A percentile compares a stretch with the other conserved stretches of the same genome.
phyloP scores from a whole-genome alignment of 2,329 filamentous ascomycete genomes.

The Fusarium nodosum region DNA sequence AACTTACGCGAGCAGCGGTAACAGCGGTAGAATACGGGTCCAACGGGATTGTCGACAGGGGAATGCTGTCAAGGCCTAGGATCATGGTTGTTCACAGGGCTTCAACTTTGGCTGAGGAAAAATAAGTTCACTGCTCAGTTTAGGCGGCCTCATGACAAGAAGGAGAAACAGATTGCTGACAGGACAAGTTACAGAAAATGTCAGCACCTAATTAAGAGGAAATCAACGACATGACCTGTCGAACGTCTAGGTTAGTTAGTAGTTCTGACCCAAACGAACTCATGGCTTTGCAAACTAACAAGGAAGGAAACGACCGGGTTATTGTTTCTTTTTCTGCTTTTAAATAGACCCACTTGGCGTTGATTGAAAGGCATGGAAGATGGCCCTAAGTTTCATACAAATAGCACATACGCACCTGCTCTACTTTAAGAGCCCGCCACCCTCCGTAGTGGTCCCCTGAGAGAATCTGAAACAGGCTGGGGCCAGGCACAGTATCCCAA shows the following conservation, averaged over 20 bases:
- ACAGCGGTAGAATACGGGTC: slow-evolving; percentile 32
- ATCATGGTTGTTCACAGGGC: slow-evolving; percentile 37
- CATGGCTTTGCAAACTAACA: background rate
- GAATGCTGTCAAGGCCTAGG: slow-evolving; percentile 9
- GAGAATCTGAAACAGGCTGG: slow-evolving; percentile 43
- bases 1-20: slow-evolving; percentile 28
- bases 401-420: background rate
- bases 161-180: background rate
- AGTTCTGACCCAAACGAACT: slow-evolving; percentile 17
- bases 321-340: slow-evolving; percentile 31
- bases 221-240: slow-evolving; percentile 29
- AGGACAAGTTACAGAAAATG: background rate
- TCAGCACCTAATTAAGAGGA: background rate
- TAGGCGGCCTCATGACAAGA: background rate
- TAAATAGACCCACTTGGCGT: slow-evolving; percentile 18
- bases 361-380: slow-evolving; percentile 10
- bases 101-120: background rate
- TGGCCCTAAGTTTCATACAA: slow-evolving; percentile 38
- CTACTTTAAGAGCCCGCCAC: background rate
- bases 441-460: slow-evolving; percentile 20
- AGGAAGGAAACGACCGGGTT: slow-evolving; percentile 12
- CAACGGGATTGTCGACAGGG: slow-evolving; percentile 20
- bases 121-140: background rate
- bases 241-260: background rate
- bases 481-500: slow-evolving; percentile 24